Percentiles rank a stretch among this genome's conserved stretches.
These are phyloP conservation scores for Huntiella moniliformis DNA, from an alignment of 2,329 filamentous ascomycete species.

Conservation along the genomic window DNA sequence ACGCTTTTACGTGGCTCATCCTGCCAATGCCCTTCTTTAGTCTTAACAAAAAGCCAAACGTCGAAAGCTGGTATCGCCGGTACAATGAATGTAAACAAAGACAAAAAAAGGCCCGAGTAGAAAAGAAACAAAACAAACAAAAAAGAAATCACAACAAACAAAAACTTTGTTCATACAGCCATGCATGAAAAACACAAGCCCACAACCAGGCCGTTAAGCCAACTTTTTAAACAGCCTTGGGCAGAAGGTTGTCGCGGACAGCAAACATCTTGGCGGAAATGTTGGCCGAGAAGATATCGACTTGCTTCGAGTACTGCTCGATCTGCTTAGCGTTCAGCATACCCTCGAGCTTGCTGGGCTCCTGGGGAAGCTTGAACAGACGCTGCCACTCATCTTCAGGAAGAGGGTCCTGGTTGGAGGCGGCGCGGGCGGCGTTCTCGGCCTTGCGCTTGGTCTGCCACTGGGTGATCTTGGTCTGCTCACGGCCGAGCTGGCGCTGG, in stretches of 20 bases:
- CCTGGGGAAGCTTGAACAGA: slow-evolving; percentile 91
- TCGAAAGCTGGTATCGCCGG: not conserved
- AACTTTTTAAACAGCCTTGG: slow-evolving; percentile 22
- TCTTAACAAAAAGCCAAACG: not conserved
- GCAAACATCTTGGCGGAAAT: slow-evolving; percentile 97
- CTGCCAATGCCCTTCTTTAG: no score
- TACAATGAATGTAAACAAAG: slow-evolving; percentile 14
- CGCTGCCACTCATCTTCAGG: slow-evolving; percentile 97
- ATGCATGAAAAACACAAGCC: slow-evolving; percentile 5
- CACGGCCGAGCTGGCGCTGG: slow-evolving; percentile 78
- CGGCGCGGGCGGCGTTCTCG: slow-evolving; percentile 69
- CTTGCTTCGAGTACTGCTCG: slow-evolving; percentile 92
- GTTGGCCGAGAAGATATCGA: slow-evolving; percentile 84
- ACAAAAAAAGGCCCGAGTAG: slow-evolving; percentile 14
- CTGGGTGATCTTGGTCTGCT: slow-evolving; percentile 88
- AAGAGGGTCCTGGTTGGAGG: slow-evolving; percentile 73
- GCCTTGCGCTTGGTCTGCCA: slow-evolving; percentile 96
- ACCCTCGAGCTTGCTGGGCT: slow-evolving; percentile 80
- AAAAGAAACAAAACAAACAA: slow-evolving; percentile 16
- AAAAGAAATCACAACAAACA: slow-evolving; percentile 17
- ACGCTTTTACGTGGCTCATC: no score
- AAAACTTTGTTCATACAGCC: slow-evolving; percentile 12
- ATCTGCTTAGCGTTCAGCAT: slow-evolving; percentile 93
- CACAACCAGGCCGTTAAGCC: not conserved
- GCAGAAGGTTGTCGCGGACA: slow-evolving; percentile 52